Evolutionary conservation across 176 grass and related monocot species (phyloP), one percentile per base, ranked within the genome.

Genomic region (Pontederia paniculata): DNA sequence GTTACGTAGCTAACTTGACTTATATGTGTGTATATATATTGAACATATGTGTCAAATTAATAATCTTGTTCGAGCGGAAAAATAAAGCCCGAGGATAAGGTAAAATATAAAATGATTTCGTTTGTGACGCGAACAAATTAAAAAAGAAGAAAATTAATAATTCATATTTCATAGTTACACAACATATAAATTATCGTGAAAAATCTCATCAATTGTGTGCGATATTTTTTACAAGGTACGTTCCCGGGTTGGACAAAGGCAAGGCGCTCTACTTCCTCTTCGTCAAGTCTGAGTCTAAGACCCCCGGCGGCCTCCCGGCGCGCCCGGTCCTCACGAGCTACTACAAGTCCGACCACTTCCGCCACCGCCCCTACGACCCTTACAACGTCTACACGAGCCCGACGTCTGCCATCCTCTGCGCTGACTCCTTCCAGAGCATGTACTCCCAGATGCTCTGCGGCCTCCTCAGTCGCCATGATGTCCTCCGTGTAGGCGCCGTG

Each of bases 251-350:
- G 63, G 91, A 97, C 74, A 89, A 97, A 69, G 91, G 91, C 16
- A 97, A 97, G 78, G 91, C 86, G 10, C 83, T 97, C 60, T 97
- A 97, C 74, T 97, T 97, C 71, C 70, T 89, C 44, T 97, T 97
- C 71, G 76, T 97, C 63, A 97, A 97, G 48, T 87, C 91, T 68
- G 91, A 97, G 91, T 84, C 79, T 5, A 71, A 42, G 80, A 97
- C 91, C 42, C 77, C 91, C 15, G 82, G 91, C 68, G 86, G 86
- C 0, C 77, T 97, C 1, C 75, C 83, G 25, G 91, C 91, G 50
- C 53, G 86, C 1, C 91, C 91, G 10, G 91, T 97, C 49, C 86
- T 97, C 50, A 97, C 91, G 0, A 97, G 91, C 74, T 97, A 97
- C 82, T 97, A 97, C 91, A 97, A 97, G 86, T 89, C 86, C 79